Evolutionary conservation across 208 protist species (phyloP).

Genomic region (Trypanosoma vivax): DNA sequence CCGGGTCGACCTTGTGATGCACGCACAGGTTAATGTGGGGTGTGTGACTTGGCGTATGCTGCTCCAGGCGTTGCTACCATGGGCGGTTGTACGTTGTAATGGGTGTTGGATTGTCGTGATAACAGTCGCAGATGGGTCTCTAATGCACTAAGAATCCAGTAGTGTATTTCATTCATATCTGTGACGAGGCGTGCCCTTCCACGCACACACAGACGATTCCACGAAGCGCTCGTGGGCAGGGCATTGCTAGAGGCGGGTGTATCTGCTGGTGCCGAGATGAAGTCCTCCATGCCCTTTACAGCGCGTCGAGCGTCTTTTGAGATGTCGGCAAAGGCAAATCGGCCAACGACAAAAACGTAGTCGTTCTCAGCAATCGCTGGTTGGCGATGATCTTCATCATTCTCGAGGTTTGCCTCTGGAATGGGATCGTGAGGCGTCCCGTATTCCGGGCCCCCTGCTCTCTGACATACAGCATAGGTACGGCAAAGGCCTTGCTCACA

Average conservation of each 20-base stretch:
- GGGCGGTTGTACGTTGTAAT: not conserved
- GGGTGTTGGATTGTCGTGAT: not conserved
- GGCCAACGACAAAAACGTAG: conserved; percentile 46
- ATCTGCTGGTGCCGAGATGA: not conserved
- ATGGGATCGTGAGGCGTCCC: not conserved
- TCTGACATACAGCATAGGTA: not conserved
- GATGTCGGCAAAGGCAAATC: conserved; percentile 40
- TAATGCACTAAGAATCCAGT: conserved; percentile 42
- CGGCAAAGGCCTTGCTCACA: not conserved
- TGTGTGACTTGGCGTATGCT: no score
- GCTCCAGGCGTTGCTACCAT: no score
- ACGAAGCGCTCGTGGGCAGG: not conserved
- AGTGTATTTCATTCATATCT: conserved; percentile 51
- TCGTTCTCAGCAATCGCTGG: conserved; percentile 28
- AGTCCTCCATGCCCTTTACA: conserved; percentile 11
- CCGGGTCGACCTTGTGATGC: no score
- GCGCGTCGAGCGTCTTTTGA: conserved; percentile 13
- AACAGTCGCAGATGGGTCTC: conserved; percentile 45
- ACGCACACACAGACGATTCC: conserved; percentile 25
- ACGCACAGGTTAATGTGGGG: not conserved
- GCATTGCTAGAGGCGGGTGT: not conserved
- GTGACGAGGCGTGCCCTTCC: conserved; percentile 26
- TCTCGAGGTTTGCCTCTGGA: not conserved
- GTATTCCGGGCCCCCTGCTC: not conserved
- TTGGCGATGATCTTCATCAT: not conserved